Evolutionary conservation across 441 rosid genomes (phyloP), one percentile per base, ranked within the genome.

Genomic region (Gossypium trilobum): DNA sequence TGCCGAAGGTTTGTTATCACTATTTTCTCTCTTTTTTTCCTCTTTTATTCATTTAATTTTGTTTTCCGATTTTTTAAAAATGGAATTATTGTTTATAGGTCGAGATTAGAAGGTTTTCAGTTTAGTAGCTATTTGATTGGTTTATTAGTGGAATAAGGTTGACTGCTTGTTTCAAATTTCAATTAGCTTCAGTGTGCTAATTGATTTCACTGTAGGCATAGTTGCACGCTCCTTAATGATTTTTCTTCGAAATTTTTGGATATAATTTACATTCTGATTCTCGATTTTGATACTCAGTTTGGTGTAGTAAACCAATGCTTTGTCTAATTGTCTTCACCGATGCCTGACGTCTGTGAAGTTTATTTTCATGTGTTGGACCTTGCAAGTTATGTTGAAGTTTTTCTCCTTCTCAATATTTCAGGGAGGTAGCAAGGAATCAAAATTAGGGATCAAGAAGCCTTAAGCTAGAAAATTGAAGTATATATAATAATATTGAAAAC

Each of bases 1-100:
- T 83, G 80, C 84, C 19, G 91, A 87, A 84, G 91, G 89, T 87
- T 2, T 39, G 74, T 17, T 1, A 22, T 57, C 0, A n/a, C 29
- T 5, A 22, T 7, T 51, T 56, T 50, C 22, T 22, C 60, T 11
- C 20, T 33, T 25, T n/a, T 0, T 0, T 54, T 20, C 17, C 20
- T 25, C 7, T 39, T 59, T n/a, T 11, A 7, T 52, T 5, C 3
- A n/a, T 3, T 54, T 75, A 1, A 17, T 64, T 6, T 54, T 10
- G 17, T 1, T 22, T 25, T 55, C 71, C 29, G 51, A 1, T 58
- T 52, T 56, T 11, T 52, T 17, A 5, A 17, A 44, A 4, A 27
- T 22, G 60, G 46, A 59, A 42, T n/a, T 58, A 2, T 11, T 10
- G 50, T 22, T 20, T 70, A 19, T 42, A 36, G 63, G n/a, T 55